A percentile compares a stretch with the other conserved stretches of the same genome.
These are phyloP conservation scores for Pseudocercospora pini-densiflorae DNA, from an alignment of 2,329 filamentous ascomycete genomes.

Conservation along the genomic window DNA sequence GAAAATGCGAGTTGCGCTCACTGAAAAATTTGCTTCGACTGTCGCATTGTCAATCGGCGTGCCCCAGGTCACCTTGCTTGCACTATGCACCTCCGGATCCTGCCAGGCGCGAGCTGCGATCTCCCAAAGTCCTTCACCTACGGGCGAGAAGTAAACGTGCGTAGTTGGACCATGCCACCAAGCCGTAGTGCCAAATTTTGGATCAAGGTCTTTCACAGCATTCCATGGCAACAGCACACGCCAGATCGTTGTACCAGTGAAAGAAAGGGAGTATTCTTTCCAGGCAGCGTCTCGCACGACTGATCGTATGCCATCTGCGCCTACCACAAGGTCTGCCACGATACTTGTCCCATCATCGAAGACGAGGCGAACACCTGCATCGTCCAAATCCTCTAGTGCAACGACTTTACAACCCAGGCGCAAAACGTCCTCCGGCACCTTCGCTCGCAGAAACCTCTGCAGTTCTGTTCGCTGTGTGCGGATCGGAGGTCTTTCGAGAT, in stretches of 20 bases:
- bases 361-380: constrained; percentile 44
- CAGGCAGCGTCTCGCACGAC: constrained; percentile 51
- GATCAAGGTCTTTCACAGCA: constrained; percentile 37
- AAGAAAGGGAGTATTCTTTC: constrained; percentile 50
- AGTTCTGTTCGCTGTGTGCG: constrained; percentile 42
- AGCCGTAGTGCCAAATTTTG: constrained; percentile 42
- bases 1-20: not conserved
- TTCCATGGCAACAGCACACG: constrained; percentile 47
- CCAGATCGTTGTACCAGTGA: constrained; percentile 57
- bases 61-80: constrained; percentile 43
- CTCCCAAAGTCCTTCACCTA: constrained; percentile 40
- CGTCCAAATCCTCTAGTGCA: constrained; percentile 44
- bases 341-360: constrained; percentile 50
- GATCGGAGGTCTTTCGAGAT: constrained; percentile 15
- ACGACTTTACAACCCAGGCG: constrained; percentile 52
- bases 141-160: constrained; percentile 49
- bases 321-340: constrained; percentile 40
- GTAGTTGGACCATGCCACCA: constrained; percentile 53
- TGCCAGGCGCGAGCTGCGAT: constrained; percentile 27
- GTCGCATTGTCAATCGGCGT: constrained; percentile 43
- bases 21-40: constrained; percentile 45
- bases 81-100: constrained; percentile 17
- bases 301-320: constrained; percentile 59
- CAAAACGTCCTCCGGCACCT: constrained; percentile 51
- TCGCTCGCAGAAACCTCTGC: constrained; percentile 54